A percentile compares a stretch with the other conserved stretches of the same genome.
phyloP scores from a whole-genome alignment of 192 early-diverging fungal species.

The Coemansia sp. region DNA sequence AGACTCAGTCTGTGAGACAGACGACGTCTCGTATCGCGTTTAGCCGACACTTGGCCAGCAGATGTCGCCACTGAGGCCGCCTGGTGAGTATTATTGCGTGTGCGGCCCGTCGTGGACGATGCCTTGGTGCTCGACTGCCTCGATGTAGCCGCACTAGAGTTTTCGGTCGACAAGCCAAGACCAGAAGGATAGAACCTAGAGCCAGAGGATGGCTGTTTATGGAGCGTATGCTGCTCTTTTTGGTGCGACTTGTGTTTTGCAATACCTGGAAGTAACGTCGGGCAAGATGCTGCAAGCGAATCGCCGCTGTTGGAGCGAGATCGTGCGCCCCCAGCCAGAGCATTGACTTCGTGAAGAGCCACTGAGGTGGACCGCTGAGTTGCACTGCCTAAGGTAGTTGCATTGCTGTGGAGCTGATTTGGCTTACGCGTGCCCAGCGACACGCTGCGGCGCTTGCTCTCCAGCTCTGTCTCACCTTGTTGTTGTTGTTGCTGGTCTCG shows the following conservation, averaged over 20 bases:
- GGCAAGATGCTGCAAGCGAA: slow-evolving; percentile 37
- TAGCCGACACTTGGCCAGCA: neutral
- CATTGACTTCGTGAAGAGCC: neutral
- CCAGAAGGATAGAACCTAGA: slow-evolving; percentile 24
- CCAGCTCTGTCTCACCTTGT: neutral
- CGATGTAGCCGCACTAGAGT: neutral
- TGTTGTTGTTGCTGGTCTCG: slow-evolving; percentile 2
- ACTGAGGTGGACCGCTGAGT: neutral
- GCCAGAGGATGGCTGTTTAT: slow-evolving; percentile 16
- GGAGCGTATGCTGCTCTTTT: neutral
- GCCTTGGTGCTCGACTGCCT: slow-evolving; percentile 2
- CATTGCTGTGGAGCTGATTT: neutral
- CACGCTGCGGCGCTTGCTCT: slow-evolving; percentile 34
- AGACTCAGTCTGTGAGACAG: slow-evolving; percentile 29
- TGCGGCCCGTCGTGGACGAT: neutral
- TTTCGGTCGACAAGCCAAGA: slow-evolving; percentile 10
- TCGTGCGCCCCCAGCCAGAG: neutral
- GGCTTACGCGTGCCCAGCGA: slow-evolving; percentile 27
- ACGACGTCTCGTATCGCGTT: slow-evolving; percentile 6
- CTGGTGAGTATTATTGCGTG: neutral
- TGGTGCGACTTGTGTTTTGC: slow-evolving; percentile 5
- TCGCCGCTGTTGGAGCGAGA: slow-evolving; percentile 15
- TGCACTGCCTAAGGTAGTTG: neutral
- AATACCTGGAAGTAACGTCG: slow-evolving; percentile 17
- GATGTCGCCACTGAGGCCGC: too few relatives aligned